Evolutionary conservation across 2,329 filamentous ascomycete genomes (phyloP).

Genomic region (Trichothecium roseum): DNA sequence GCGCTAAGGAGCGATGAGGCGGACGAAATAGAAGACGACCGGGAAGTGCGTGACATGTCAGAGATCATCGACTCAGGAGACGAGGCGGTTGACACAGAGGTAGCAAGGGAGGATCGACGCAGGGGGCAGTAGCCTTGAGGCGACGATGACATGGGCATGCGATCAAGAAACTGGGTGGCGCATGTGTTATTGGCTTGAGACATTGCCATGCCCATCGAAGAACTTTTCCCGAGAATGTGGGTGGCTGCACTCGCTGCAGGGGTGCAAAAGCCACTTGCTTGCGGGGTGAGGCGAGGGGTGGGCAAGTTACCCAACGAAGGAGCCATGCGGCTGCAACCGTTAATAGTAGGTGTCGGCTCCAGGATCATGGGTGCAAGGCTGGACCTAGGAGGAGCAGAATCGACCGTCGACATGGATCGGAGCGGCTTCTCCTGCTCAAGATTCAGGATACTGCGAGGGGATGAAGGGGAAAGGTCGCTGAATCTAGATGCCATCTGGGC

Average conservation of each 20-base stretch:
- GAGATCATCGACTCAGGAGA: slow-evolving; percentile 60
- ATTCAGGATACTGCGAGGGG: slow-evolving; percentile 34
- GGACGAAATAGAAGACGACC: slow-evolving; percentile 55
- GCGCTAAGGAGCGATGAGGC: slow-evolving; percentile 50
- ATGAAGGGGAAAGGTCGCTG: slow-evolving; percentile 24
- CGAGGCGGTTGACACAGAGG: slow-evolving; percentile 51
- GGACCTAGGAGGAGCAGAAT: slow-evolving; percentile 19
- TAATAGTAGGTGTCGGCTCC: slow-evolving; percentile 34
- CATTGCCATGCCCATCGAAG: slow-evolving; percentile 53
- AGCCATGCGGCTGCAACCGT: slow-evolving; percentile 35
- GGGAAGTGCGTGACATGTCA: slow-evolving; percentile 49
- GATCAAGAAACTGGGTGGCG: slow-evolving; percentile 39
- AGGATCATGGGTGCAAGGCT: slow-evolving; percentile 32
- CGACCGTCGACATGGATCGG: slow-evolving; percentile 1
- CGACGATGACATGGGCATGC: slow-evolving; percentile 37
- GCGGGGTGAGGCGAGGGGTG: slow-evolving; percentile 48
- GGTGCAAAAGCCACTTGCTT: slow-evolving; percentile 45
- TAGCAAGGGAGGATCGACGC: slow-evolving; percentile 53
- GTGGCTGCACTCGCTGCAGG: slow-evolving; percentile 47
- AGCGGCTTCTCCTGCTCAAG: slow-evolving; percentile 24
- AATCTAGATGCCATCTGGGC: slow-evolving; percentile 15
- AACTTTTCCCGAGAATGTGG: slow-evolving; percentile 35
- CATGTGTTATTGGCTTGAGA: slow-evolving; percentile 38
- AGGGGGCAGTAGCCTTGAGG: slow-evolving; percentile 37
- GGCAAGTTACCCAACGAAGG: slow-evolving; percentile 46